These are phyloP conservation scores for Darksidea phi DNA, from an alignment of 495 filamentous ascomycete species.

Conservation along the genomic window DNA sequence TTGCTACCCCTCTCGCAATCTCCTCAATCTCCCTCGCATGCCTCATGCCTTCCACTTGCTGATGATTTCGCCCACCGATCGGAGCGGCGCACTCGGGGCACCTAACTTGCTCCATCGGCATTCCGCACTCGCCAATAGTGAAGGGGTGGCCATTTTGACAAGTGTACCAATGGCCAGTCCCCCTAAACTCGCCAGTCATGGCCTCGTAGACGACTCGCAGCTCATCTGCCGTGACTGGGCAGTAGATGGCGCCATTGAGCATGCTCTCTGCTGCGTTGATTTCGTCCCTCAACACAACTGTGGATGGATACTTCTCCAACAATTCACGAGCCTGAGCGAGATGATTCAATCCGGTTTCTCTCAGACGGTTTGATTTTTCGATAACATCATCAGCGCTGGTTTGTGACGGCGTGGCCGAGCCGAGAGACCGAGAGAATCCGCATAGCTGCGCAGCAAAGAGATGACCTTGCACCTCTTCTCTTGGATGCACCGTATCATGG, in stretches of 20 bases:
- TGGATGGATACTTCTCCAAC: background rate
- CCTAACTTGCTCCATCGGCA: conserved; percentile 59
- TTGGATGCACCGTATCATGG: background rate
- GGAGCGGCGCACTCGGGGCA: conserved; percentile 66
- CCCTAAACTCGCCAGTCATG: conserved; percentile 38
- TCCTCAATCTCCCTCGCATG: too few species aligned
- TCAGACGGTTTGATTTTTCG: background rate
- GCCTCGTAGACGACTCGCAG: conserved; percentile 40
- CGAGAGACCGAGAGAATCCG: background rate
- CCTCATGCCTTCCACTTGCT: conserved; percentile 50
- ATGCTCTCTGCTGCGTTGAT: conserved; percentile 4
- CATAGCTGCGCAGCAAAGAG: background rate
- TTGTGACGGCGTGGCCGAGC: background rate
- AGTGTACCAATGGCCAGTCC: conserved; percentile 60
- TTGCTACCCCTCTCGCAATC: too few species aligned
- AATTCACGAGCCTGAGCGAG: background rate
- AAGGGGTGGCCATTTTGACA: conserved; percentile 70
- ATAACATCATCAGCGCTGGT: background rate
- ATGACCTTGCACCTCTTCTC: background rate
- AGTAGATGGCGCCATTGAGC: background rate
- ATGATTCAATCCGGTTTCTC: background rate
- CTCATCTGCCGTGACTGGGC: background rate
- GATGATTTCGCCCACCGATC: conserved; percentile 62
- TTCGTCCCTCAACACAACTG: background rate
- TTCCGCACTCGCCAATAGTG: conserved; percentile 71